Conservation (phyloP, 1,139 yeast genomes). For the Nakaseomyces kungkrabaensis region DNA sequence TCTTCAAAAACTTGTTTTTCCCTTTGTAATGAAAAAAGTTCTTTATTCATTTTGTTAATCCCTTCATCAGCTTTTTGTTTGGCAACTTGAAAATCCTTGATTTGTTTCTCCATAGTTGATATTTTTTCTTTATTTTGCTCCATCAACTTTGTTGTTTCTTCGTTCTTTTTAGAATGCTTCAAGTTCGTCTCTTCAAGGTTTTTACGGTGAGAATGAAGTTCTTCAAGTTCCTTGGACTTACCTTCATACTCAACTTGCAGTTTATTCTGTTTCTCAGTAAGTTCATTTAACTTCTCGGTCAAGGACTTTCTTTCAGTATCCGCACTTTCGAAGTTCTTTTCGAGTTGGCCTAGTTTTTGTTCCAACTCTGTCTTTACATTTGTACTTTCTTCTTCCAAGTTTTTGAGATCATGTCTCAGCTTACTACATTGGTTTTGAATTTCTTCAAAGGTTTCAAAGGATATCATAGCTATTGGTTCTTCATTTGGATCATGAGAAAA, state of each 20-base stretch:
- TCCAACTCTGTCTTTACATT: constrained; percentile 9
- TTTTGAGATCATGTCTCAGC: constrained; percentile 29
- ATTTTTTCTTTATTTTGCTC: constrained; percentile 9
- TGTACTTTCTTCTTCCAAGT: constrained; percentile 9
- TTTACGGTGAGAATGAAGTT: constrained; percentile 8
- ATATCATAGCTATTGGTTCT: constrained; percentile 59
- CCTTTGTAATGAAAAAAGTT: constrained; percentile 55
- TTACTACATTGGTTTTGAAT: constrained; percentile 29
- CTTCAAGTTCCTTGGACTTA: constrained; percentile 7
- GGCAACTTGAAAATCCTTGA: constrained; percentile 24
- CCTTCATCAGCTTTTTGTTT: constrained; percentile 76
- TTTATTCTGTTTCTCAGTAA: constrained; percentile 6
- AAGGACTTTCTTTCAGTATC: constrained; percentile 18
- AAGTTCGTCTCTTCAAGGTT: constrained; percentile 4
- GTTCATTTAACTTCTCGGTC: constrained; percentile 6
- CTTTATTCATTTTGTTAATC: constrained; percentile 82
- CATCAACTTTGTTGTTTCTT: constrained; percentile 5
- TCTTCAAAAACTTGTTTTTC: constrained; percentile 47
- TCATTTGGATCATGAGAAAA: constrained; percentile 62
- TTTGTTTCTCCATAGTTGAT: constrained; percentile 11
- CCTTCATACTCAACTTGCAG: constrained; percentile 6
- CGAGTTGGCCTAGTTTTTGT: constrained; percentile 1
- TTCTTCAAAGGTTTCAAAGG: constrained; percentile 61
- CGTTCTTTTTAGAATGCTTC: constrained; percentile 5
- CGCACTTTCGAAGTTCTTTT: constrained; percentile 8